Conservation (phyloP, 164 flowering plant genomes). For the Echeveria elegans region DNA sequence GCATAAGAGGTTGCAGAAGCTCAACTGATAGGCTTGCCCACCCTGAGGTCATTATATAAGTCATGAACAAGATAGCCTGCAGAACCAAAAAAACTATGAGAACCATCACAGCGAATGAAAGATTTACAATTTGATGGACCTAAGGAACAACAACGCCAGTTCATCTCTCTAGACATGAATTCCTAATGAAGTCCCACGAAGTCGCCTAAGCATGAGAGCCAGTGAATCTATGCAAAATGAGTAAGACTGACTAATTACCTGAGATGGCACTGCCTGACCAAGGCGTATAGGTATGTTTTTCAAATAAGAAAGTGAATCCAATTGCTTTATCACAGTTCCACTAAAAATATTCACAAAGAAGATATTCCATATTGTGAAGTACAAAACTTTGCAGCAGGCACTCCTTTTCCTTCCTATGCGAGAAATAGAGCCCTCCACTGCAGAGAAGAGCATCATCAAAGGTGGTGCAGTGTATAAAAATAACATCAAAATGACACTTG, state of each 20-base stretch:
- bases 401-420: slow-evolving; percentile 83
- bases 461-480: slow-evolving; percentile 70
- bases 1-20: slow-evolving; percentile 61
- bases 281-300: slow-evolving; percentile 52
- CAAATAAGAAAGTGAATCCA: slow-evolving; percentile 44
- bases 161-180: background rate
- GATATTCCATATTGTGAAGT: slow-evolving; percentile 86
- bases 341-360: slow-evolving; percentile 84
- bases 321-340: slow-evolving; percentile 51
- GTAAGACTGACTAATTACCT: slow-evolving; percentile 30
- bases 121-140: background rate
- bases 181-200: background rate
- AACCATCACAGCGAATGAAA: background rate
- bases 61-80: slow-evolving; percentile 86
- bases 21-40: slow-evolving; percentile 84
- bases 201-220: background rate
- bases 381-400: slow-evolving; percentile 71
- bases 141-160: background rate
- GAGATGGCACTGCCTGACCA: slow-evolving; percentile 62
- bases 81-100: slow-evolving; percentile 12
- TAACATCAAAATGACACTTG: slow-evolving; percentile 72
- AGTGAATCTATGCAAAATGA: background rate
- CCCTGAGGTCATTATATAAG: slow-evolving; percentile 91
- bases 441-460: slow-evolving; percentile 71
- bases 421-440: slow-evolving; percentile 70